These are phyloP conservation scores for Heterotrichella gracilis DNA, from an alignment of 352 stramenopile genomes.

Conservation along the genomic window DNA sequence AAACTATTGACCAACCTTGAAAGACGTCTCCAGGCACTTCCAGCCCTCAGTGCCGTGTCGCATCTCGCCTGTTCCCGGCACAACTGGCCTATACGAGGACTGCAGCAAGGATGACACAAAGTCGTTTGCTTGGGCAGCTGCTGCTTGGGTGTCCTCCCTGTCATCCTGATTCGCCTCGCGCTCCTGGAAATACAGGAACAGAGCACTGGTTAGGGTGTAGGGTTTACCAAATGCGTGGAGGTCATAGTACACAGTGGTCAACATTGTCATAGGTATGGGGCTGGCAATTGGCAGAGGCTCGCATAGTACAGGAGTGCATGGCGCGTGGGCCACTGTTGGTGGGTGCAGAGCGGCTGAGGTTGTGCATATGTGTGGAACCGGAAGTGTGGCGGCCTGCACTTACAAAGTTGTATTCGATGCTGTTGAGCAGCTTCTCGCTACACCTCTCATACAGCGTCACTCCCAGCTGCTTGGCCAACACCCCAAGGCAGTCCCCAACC, in stretches of 20 bases:
- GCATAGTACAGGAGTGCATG: constrained; percentile 43
- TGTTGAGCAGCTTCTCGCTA: constrained; percentile 33
- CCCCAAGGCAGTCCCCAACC: constrained; percentile 33
- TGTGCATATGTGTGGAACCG: constrained; percentile 34
- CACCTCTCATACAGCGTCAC: constrained; percentile 30
- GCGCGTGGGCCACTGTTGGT: constrained; percentile 73
- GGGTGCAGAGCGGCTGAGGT: constrained; percentile 78
- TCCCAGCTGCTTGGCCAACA: constrained; percentile 31
- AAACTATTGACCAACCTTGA: too few species aligned
- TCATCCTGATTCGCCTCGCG: constrained; percentile 14
- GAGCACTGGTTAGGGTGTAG: constrained; percentile 14
- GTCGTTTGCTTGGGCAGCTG: too few species aligned
- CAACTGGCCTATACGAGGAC: constrained; percentile 5
- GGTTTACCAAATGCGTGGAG: too few species aligned
- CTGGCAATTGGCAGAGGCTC: constrained; percentile 38
- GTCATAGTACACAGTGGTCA: too few species aligned
- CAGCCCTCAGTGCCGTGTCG: too few species aligned
- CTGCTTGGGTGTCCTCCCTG: constrained; percentile 16
- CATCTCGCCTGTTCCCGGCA: not conserved
- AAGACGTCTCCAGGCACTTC: too few species aligned
- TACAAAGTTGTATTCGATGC: constrained; percentile 28
- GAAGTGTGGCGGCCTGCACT: not conserved
- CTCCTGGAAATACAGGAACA: constrained; percentile 13
- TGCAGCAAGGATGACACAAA: constrained; percentile 12
- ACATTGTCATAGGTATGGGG: constrained; percentile 30